Percentiles rank a stretch among this genome's conserved stretches.
Evolutionary conservation across 2,329 filamentous ascomycete genomes (phyloP).

Genomic region (Setomelanomma holmii): DNA sequence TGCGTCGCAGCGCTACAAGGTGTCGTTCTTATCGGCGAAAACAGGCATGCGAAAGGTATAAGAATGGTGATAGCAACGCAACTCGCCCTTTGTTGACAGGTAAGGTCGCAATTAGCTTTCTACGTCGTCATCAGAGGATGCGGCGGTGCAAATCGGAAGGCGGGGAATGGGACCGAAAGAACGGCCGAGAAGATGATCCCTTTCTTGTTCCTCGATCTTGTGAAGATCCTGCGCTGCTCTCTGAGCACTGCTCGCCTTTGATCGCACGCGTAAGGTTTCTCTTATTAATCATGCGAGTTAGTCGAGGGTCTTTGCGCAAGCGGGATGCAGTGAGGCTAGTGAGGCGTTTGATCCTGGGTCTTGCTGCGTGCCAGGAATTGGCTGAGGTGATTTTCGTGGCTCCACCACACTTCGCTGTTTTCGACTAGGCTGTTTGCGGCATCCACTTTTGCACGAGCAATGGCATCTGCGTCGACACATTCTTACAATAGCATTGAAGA

Average conservation of each 20-base stretch:
- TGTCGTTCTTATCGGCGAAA: constrained; percentile 33
- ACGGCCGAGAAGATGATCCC: constrained; percentile 29
- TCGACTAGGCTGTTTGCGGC: background rate
- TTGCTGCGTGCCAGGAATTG: constrained; percentile 29
- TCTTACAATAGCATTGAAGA: constrained; percentile 7
- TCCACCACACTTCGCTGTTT: constrained; percentile 17
- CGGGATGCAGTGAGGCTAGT: constrained; percentile 19
- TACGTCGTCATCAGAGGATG: constrained; percentile 43
- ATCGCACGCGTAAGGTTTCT: constrained; percentile 26
- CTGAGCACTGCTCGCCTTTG: constrained; percentile 6
- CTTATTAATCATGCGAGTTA: constrained; percentile 31
- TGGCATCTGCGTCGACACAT: constrained; percentile 14
- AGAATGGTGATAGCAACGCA: constrained; percentile 12
- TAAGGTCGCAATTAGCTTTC: constrained; percentile 31
- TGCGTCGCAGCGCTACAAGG: constrained; percentile 26
- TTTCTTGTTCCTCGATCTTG: constrained; percentile 16
- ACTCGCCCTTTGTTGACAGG: constrained; percentile 18
- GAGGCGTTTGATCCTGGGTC: constrained; percentile 29
- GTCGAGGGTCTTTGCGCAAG: constrained; percentile 18
- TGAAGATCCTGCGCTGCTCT: constrained; percentile 12
- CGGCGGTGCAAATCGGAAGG: constrained; percentile 38
- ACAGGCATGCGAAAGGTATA: constrained; percentile 28
- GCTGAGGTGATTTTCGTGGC: constrained; percentile 27
- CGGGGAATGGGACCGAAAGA: constrained; percentile 41
- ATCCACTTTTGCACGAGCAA: constrained; percentile 10